Percentiles rank a stretch among this genome's conserved stretches.
These are phyloP conservation scores for Yarrowia sp. DNA, from an alignment of 805 yeast species.

Conservation along the genomic window DNA sequence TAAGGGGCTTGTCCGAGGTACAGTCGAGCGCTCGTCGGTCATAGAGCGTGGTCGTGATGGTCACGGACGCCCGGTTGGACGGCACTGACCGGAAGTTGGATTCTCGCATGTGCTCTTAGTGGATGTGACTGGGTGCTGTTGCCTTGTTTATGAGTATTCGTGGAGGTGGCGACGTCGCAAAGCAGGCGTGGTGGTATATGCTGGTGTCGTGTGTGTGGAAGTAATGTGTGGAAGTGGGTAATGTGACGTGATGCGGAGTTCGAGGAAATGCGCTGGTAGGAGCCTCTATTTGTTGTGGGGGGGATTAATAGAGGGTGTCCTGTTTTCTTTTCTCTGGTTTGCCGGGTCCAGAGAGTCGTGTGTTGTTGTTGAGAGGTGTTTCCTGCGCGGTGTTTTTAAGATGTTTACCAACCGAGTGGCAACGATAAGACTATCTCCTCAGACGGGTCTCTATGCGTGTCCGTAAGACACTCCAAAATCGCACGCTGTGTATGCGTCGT, in stretches of 20 bases:
- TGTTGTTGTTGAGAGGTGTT: neutral
- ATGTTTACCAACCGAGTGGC: slow-evolving; percentile 27
- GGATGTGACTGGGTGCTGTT: neutral
- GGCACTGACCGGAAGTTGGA: slow-evolving; percentile 81
- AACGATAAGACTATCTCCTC: slow-evolving; percentile 35
- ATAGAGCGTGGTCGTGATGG: slow-evolving; percentile 85
- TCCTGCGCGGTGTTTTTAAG: neutral
- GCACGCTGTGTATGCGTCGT: slow-evolving; percentile 33
- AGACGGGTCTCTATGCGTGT: slow-evolving; percentile 27
- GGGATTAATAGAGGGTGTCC: too few relatives aligned
- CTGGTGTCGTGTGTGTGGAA: slow-evolving; percentile 2
- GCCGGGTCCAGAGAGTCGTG: neutral
- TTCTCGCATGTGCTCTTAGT: slow-evolving; percentile 70
- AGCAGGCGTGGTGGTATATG: neutral
- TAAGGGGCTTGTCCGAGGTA: slow-evolving; percentile 85
- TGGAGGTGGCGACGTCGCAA: slow-evolving; percentile 26
- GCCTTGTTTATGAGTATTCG: slow-evolving; percentile 12
- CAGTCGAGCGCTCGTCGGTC: slow-evolving; percentile 93
- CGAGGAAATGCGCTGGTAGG: slow-evolving; percentile 3
- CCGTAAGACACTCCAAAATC: slow-evolving; percentile 32
- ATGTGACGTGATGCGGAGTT: slow-evolving; percentile 11
- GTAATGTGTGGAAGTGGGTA: neutral
- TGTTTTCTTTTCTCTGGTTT: neutral
- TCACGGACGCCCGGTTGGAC: slow-evolving; percentile 88
- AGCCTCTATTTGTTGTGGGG: slow-evolving; percentile 2